Evolutionary conservation across 2,329 filamentous ascomycete species (phyloP), one percentile per base, ranked within the genome.

Genomic region (Venturia pyrina): DNA sequence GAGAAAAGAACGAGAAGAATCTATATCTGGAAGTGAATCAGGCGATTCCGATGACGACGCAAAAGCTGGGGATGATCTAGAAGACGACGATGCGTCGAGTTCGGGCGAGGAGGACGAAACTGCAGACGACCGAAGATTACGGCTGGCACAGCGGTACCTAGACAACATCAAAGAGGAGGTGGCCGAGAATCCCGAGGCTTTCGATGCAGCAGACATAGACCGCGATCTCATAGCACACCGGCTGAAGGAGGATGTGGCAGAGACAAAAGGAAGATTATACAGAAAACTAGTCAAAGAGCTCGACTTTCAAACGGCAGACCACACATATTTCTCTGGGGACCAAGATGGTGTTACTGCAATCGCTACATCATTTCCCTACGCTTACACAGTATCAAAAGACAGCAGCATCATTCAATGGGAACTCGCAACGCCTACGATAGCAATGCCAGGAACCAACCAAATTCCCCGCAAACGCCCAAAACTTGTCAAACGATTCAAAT

Each of bases 121-220:
- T 28, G 92, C 89, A 1, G 93, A 91, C 44, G 92, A 97, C 74
- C 88, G 91, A 76, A 85, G 95, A 71, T 78, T 96, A 72, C 87
- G 91, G 69, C 83, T 99, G 37, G 95, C 95, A 40, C 91, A 98
- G 78, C 87, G 90, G 72, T 98, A 99, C 75, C 84, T 99, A 65
- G 89, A 96, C 65, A 96, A 96, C 74, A 87, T 97, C 68, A 87
- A 89, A 72, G 85, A 89, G 72, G 89, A 96, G 70, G 77, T 81
- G 34, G 76, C 24, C 21, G 65, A 81, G 66, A 89, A 96, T 71
- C 89, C 91, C 69, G 84, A 83, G 64, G 95, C 92, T 48, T 99
- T 98, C 73, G 92, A 99, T 77, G 95, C 95, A 8, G 92, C 89
- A 71, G 91, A 98, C 64, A 90, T 99, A 67, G 95, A 98, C 78